Percentiles rank a stretch among this genome's conserved stretches.
Conservation (phyloP, 352 stramenopile genomes). For the Bremia lactucae region DNA sequence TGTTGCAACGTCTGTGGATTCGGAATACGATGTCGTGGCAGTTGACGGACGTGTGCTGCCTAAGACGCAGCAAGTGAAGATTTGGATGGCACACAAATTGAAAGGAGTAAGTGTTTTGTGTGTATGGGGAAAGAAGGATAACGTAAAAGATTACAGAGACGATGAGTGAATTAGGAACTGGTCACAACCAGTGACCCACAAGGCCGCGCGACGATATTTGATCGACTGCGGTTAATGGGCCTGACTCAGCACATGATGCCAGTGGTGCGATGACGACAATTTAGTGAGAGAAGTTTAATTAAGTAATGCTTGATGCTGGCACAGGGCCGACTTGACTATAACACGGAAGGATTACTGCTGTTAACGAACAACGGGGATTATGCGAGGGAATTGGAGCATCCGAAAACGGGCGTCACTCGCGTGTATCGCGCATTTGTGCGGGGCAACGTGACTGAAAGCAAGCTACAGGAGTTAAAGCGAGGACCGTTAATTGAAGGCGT, state of each 20-base stretch:
- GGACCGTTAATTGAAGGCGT: slow-evolving; percentile 75
- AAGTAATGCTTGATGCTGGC: neutral
- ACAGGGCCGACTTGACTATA: slow-evolving; percentile 87
- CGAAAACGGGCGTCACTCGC: slow-evolving; percentile 55
- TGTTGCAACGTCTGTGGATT: slow-evolving; percentile 46
- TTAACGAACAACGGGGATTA: slow-evolving; percentile 89
- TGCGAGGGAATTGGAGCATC: slow-evolving; percentile 81
- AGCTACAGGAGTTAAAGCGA: slow-evolving; percentile 63
- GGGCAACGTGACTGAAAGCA: slow-evolving; percentile 67
- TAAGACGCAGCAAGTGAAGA: slow-evolving; percentile 32
- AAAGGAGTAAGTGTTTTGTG: slow-evolving; percentile 51
- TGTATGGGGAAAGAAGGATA: neutral
- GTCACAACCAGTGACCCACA: slow-evolving; percentile 72
- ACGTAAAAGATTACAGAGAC: neutral
- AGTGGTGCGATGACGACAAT: too few relatives aligned
- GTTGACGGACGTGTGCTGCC: slow-evolving; percentile 45
- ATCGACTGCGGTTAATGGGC: slow-evolving; percentile 73
- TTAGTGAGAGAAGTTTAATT: slow-evolving; percentile 21
- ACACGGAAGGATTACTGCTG: slow-evolving; percentile 87
- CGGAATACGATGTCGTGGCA: slow-evolving; percentile 35
- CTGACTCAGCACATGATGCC: slow-evolving; percentile 81
- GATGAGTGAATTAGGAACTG: slow-evolving; percentile 37
- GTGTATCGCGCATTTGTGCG: slow-evolving; percentile 82
- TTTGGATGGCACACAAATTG: slow-evolving; percentile 86
- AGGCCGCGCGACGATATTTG: slow-evolving; percentile 80